phyloP scores from a whole-genome alignment of 768 basidiomycete genomes.

The Tricholoma hemisulphureum region DNA sequence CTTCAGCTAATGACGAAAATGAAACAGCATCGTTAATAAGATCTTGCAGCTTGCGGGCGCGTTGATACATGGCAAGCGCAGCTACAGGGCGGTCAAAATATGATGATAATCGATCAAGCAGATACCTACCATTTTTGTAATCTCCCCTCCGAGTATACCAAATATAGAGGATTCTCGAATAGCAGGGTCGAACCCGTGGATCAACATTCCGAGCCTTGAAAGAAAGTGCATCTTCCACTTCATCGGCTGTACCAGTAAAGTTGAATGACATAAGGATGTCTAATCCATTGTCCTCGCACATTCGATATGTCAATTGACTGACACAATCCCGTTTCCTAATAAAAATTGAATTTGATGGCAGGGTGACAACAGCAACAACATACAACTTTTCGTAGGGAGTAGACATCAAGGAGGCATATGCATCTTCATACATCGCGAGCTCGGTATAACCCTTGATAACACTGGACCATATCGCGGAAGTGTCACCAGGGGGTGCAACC shows the following conservation, averaged over 20 bases:
- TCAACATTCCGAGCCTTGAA: constrained; percentile 96
- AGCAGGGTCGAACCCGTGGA: constrained; percentile 80
- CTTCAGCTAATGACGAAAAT: constrained; percentile 51
- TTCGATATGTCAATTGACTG: constrained; percentile 79
- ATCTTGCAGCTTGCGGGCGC: constrained; percentile 74
- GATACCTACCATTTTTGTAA: constrained; percentile 80
- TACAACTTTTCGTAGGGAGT: constrained; percentile 78
- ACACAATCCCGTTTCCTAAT: constrained; percentile 79
- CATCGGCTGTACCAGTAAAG: constrained; percentile 80
- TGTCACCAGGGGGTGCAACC: constrained; percentile 55
- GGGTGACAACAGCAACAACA: constrained; percentile 33
- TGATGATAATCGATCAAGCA: constrained; percentile 7
- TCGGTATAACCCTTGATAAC: constrained; percentile 76
- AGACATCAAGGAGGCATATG: constrained; percentile 75
- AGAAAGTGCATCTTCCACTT: constrained; percentile 83
- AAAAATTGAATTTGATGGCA: constrained; percentile 6
- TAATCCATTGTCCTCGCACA: constrained; percentile 88
- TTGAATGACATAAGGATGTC: constrained; percentile 77
- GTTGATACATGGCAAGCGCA: constrained; percentile 89
- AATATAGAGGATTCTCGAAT: constrained; percentile 89
- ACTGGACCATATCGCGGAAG: constrained; percentile 73
- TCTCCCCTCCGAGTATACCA: constrained; percentile 89
- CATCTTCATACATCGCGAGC: constrained; percentile 78
- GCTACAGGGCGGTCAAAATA: constrained; percentile 47
- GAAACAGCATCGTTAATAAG: constrained; percentile 42